Evolutionary conservation across 768 basidiomycete genomes (phyloP).

Genomic region (Jaapia argillacea): DNA sequence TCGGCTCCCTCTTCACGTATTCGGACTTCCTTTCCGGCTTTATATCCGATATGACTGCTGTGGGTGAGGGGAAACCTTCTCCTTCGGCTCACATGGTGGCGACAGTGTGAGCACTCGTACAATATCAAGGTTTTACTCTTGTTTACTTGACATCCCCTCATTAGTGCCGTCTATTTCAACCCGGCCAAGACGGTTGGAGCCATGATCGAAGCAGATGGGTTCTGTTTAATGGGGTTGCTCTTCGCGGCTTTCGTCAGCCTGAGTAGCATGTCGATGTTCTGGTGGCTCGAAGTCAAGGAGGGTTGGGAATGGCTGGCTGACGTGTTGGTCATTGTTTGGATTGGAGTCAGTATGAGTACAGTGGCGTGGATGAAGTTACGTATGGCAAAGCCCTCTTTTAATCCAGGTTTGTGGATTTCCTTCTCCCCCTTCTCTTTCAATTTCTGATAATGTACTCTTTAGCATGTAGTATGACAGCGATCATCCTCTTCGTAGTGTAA

Average conservation of each 20-base stretch:
- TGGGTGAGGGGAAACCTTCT: constrained; percentile 41
- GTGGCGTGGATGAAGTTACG: constrained; percentile 89
- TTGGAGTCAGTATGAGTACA: constrained; percentile 72
- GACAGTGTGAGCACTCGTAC: constrained; percentile 68
- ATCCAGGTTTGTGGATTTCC: constrained; percentile 51
- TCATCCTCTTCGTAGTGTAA: constrained; percentile 79
- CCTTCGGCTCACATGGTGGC: constrained; percentile 88
- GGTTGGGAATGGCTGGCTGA: constrained; percentile 74
- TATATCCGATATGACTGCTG: constrained; percentile 50
- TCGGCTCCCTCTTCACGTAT: constrained; percentile 91
- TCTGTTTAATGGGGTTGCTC: constrained; percentile 58
- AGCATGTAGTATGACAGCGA: constrained; percentile 82
- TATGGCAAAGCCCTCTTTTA: constrained; percentile 85
- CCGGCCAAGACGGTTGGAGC: constrained; percentile 89
- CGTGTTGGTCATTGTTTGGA: constrained; percentile 64
- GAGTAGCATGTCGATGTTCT: constrained; percentile 67
- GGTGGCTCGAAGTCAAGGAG: constrained; percentile 62
- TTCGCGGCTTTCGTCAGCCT: constrained; percentile 69
- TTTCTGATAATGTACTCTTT: neutral
- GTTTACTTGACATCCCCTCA: too few species aligned
- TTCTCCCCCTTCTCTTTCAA: constrained; percentile 1
- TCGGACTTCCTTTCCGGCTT: constrained; percentile 61
- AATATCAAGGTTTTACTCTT: too few species aligned
- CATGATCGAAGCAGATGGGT: constrained; percentile 88
- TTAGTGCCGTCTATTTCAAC: constrained; percentile 78